A percentile compares a stretch with the other conserved stretches of the same genome.
Evolutionary conservation across 1,139 yeast species (phyloP).

Genomic region (Yamadazyma trypodendri): DNA sequence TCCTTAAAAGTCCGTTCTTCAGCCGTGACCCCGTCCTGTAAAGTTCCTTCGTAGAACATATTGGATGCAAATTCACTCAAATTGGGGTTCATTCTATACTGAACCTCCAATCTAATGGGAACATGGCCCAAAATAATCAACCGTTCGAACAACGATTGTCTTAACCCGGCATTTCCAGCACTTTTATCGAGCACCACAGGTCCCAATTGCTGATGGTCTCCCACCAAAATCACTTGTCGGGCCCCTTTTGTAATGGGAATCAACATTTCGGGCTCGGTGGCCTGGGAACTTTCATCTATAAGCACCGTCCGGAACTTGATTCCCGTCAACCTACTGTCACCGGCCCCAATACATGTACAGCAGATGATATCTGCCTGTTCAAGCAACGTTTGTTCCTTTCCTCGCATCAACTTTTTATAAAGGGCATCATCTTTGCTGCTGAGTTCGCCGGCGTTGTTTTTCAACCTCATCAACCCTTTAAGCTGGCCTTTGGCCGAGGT

Average conservation of each 20-base stretch:
- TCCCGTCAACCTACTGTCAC: slow-evolving; percentile 59
- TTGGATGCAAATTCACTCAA: slow-evolving; percentile 86
- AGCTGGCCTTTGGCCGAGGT: slow-evolving; percentile 53
- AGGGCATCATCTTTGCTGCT: slow-evolving; percentile 49
- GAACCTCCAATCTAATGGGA: slow-evolving; percentile 86
- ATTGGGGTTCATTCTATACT: slow-evolving; percentile 93
- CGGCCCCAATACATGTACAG: slow-evolving; percentile 92
- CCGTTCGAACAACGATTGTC: slow-evolving; percentile 84
- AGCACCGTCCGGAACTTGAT: slow-evolving; percentile 71
- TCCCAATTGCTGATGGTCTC: slow-evolving; percentile 94
- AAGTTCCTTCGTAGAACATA: slow-evolving; percentile 88
- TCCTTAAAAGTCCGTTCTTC: slow-evolving; percentile 61
- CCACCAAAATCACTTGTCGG: slow-evolving; percentile 84
- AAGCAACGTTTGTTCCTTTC: slow-evolving; percentile 50
- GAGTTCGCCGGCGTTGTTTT: slow-evolving; percentile 71
- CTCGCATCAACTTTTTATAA: slow-evolving; percentile 21
- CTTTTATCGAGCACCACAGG: slow-evolving; percentile 80
- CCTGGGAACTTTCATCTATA: slow-evolving; percentile 92
- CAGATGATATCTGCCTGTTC: slow-evolving; percentile 77
- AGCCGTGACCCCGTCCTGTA: slow-evolving; percentile 86
- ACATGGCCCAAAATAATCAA: slow-evolving; percentile 79
- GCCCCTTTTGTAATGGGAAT: slow-evolving; percentile 90
- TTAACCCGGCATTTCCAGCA: slow-evolving; percentile 84
- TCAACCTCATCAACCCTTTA: slow-evolving; percentile 55
- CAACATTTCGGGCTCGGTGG: slow-evolving; percentile 87